Percentiles rank a stretch among this genome's conserved stretches.
phyloP scores from a whole-genome alignment of 306 rosid species.

The Fragaria nilgerrensis region DNA sequence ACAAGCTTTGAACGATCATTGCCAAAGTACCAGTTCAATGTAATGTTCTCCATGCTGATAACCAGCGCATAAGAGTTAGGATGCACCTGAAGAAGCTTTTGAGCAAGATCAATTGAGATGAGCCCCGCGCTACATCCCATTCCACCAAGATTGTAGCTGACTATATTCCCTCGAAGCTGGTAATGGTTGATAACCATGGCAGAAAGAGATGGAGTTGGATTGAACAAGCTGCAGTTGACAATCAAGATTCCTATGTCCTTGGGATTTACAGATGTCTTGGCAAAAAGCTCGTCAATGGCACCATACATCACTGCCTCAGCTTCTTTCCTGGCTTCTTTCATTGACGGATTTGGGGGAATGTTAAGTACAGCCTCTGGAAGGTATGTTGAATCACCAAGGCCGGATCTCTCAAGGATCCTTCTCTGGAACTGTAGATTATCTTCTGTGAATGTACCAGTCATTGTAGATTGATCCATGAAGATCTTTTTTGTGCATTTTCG shows the following conservation, averaged over 20 bases:
- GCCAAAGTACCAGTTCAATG: slow-evolving; percentile 93
- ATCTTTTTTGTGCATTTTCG: slow-evolving; percentile 69
- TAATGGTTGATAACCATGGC: slow-evolving; percentile 86
- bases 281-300: slow-evolving; percentile 73
- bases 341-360: slow-evolving; percentile 87
- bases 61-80: slow-evolving; percentile 81
- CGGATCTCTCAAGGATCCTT: slow-evolving; percentile 89
- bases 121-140: slow-evolving; percentile 98
- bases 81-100: slow-evolving; percentile 83
- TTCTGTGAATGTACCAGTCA: slow-evolving; percentile 55
- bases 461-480: slow-evolving; percentile 68
- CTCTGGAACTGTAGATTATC: slow-evolving; percentile 73
- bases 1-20: slow-evolving; percentile 87
- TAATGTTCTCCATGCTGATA: slow-evolving; percentile 93
- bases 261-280: slow-evolving; percentile 68
- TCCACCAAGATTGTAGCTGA: slow-evolving; percentile 78
- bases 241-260: slow-evolving; percentile 85
- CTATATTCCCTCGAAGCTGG: slow-evolving; percentile 81
- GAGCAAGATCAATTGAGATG: slow-evolving; percentile 82
- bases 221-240: slow-evolving; percentile 85
- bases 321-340: slow-evolving; percentile 92
- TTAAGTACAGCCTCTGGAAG: slow-evolving; percentile 86
- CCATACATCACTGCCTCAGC: slow-evolving; percentile 86
- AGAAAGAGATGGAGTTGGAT: slow-evolving; percentile 91
- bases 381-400: slow-evolving; percentile 80